Evolutionary conservation across 148 eudicot species (phyloP), one percentile per base, ranked within the genome.

Genomic region (Camellia japonica): DNA sequence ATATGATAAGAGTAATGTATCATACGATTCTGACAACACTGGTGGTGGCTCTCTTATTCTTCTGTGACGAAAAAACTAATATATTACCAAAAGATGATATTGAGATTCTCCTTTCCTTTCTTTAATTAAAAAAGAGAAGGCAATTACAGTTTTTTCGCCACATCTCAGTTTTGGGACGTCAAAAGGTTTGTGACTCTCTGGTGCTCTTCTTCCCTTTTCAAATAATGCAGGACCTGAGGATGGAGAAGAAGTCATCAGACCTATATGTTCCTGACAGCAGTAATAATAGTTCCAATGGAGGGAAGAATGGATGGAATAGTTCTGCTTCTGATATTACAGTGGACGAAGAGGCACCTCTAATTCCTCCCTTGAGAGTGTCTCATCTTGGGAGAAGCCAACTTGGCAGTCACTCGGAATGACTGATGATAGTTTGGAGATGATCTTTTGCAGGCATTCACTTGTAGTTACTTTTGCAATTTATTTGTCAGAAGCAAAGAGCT

Each of bases 341-440:
- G 6, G 93, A 90, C 43, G 93, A 88, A 85, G 93, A 88, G 85
- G 88, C 89, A 54, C 86, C 91, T 43, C 66, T 89, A 54, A 76
- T 89, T 80, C 82, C 87, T 30, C 38, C 38, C 1, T 30, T 30
- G 38, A 30, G 38, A 30, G 1, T 30, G 38, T 30, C 38, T 65
- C 84, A 82, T 82, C 83, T 84, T 59, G 91, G 88, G 23, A 87
- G 83, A 82, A 71, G 52, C 84, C 84, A 56, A 63, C 63, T 77
- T 77, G 71, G 80, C 52, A 76, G 42, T n/a, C 51, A 64, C 54
- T 69, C 42, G n/a, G 73, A 68, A 68, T 54, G 54, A 78, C n/a
- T 1, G 55, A 11, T 60, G 64, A 16, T 2, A 18, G 38, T 19
- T 19, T 7, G 20, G 38, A 63, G 67, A 63, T 63, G 20, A 63